A percentile compares a stretch with the other conserved stretches of the same genome.
Conservation (phyloP, 495 filamentous ascomycete genomes). For the Hypoxylon cercidicola region DNA sequence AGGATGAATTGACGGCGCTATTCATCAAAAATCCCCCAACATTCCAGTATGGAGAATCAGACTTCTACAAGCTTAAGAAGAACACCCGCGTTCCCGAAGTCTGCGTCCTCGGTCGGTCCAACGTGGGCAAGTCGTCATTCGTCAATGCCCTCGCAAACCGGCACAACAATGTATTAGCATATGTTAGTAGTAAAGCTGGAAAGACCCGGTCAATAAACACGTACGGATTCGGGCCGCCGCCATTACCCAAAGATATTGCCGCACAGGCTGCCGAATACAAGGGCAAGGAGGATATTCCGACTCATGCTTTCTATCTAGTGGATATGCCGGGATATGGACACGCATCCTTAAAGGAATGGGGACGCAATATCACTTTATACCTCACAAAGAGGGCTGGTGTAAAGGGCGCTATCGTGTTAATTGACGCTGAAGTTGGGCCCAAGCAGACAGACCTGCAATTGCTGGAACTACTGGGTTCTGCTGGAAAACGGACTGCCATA, state of each 20-base stretch:
- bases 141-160: conserved; percentile 82
- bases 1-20: conserved; percentile 62
- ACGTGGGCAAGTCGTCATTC: conserved; percentile 91
- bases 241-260: conserved; percentile 28
- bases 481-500: conserved; percentile 76
- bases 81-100: conserved; percentile 68
- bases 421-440: conserved; percentile 83
- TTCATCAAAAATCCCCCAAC: conserved; percentile 70
- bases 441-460: conserved; percentile 76
- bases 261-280: conserved; percentile 40
- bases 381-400: conserved; percentile 76
- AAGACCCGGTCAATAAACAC: conserved; percentile 85
- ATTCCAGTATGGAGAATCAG: conserved; percentile 75
- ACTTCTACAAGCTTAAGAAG: conserved; percentile 73
- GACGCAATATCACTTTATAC: conserved; percentile 87
- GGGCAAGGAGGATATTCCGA: conserved; percentile 59
- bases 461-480: conserved; percentile 69
- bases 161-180: conserved; percentile 55
- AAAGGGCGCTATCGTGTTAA: conserved; percentile 80
- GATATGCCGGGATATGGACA: conserved; percentile 97
- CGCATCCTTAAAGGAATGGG: conserved; percentile 81
- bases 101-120: conserved; percentile 76
- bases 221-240: conserved; percentile 73
- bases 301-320: conserved; percentile 71
- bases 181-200: conserved; percentile 78